These are phyloP conservation scores for Cryptosporidium andersoni DNA, from an alignment of 169 alveolate genomes.

Conservation along the genomic window DNA sequence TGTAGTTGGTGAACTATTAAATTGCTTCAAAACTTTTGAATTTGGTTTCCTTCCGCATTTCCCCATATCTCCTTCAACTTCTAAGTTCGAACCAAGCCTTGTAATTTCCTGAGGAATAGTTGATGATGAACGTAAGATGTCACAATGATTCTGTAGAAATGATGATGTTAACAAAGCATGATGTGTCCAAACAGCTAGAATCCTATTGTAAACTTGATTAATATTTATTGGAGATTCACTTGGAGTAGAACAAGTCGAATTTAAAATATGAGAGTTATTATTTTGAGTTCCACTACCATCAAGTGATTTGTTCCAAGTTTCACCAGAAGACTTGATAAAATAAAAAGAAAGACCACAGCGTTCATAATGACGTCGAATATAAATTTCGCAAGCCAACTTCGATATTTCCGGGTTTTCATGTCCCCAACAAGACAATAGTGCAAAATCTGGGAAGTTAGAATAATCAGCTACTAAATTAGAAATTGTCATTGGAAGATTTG, in stretches of 20 bases:
- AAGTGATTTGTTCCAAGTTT: slow-evolving; percentile 33
- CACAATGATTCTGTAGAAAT: slow-evolving; percentile 24
- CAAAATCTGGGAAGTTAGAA: slow-evolving; percentile 55
- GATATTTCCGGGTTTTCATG: slow-evolving; percentile 39
- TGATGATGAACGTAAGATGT: slow-evolving; percentile 6
- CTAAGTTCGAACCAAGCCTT: no score
- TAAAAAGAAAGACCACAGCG: slow-evolving; percentile 57
- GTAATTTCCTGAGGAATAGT: no score
- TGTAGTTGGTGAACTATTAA: no score
- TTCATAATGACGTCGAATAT: slow-evolving; percentile 65
- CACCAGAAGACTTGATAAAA: slow-evolving; percentile 36
- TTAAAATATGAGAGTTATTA: slow-evolving; percentile 7
- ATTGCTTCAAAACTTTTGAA: no score
- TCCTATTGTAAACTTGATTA: slow-evolving; percentile 14
- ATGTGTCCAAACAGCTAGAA: slow-evolving; percentile 58
- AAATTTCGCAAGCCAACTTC: slow-evolving; percentile 50
- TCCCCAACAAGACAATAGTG: slow-evolving; percentile 33
- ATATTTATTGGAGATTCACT: slow-evolving; percentile 1
- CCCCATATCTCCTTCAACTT: no score
- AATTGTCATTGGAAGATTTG: neutral
- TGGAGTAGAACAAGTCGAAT: slow-evolving; percentile 5
- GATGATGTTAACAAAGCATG: slow-evolving; percentile 53
- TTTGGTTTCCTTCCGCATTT: no score
- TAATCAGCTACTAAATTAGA: slow-evolving; percentile 39
- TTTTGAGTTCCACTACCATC: slow-evolving; percentile 1